phyloP scores from a whole-genome alignment of 805 yeast species.

The Jamesozyma jinghongensis region DNA sequence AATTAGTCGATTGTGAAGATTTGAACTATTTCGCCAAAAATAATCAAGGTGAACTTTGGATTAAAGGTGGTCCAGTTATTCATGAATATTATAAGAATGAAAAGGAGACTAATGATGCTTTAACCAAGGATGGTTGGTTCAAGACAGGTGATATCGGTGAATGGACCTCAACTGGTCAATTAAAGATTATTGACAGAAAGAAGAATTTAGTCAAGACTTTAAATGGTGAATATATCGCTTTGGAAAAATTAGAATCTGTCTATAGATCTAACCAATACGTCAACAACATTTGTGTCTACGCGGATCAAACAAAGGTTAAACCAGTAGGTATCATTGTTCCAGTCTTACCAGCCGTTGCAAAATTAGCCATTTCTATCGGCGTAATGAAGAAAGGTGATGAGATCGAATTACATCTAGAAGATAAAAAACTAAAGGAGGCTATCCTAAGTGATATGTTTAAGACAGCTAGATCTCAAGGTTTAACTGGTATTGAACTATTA shows the following conservation, averaged over 20 bases:
- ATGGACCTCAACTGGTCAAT: conserved; percentile 74
- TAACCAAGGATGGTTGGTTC: conserved; percentile 87
- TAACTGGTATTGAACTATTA: conserved; percentile 76
- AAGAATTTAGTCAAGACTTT: conserved; percentile 92
- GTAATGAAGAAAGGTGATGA: conserved; percentile 40
- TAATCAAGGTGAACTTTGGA: conserved; percentile 85
- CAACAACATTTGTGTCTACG: conserved; percentile 82
- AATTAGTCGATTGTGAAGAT: conserved; percentile 84
- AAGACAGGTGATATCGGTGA: conserved; percentile 94
- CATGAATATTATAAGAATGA: conserved; percentile 76
- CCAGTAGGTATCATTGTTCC: conserved; percentile 90
- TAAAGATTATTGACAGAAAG: conserved; percentile 83
- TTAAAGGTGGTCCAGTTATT: conserved; percentile 65
- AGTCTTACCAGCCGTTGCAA: conserved; percentile 53
- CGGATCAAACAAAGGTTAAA: conserved; percentile 78
- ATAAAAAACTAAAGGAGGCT: conserved; percentile 45
- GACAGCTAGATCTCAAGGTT: conserved; percentile 75
- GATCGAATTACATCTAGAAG: conserved; percentile 41
- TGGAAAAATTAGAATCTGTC: conserved; percentile 85
- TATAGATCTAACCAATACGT: conserved; percentile 79
- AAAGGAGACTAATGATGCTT: conserved; percentile 68
- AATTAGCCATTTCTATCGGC: conserved; percentile 49
- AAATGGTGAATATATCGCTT: conserved; percentile 96
- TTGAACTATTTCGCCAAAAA: conserved; percentile 85
- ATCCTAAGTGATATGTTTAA: conserved; percentile 52